Evolutionary conservation across 352 stramenopile species (phyloP).

Genomic region (Globisporangium apiculatum): DNA sequence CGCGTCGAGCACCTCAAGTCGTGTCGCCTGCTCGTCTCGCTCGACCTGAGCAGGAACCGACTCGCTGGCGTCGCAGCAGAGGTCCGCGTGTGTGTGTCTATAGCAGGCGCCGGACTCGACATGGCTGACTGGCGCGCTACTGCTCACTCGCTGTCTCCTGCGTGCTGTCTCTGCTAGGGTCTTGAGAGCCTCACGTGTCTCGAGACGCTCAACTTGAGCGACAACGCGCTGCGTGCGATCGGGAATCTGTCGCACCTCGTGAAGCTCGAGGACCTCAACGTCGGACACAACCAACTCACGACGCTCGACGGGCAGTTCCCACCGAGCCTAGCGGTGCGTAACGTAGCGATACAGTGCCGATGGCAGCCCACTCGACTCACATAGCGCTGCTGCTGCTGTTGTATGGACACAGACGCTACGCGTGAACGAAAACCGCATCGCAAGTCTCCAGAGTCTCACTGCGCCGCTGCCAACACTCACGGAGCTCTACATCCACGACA

Average conservation of each 20-base stretch:
- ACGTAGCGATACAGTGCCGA: neutral
- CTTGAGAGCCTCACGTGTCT: conserved; percentile 45
- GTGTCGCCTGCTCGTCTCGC: conserved; percentile 47
- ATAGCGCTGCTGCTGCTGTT: neutral
- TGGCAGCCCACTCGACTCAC: neutral
- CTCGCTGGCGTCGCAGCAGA: conserved; percentile 33
- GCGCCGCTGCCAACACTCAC: conserved; percentile 35
- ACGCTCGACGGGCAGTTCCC: conserved; percentile 46
- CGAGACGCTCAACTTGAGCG: conserved; percentile 55
- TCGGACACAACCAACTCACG: conserved; percentile 49
- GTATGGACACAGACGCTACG: conserved; percentile 19
- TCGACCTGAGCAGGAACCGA: conserved; percentile 65
- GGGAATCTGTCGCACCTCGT: conserved; percentile 52
- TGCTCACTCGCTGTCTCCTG: neutral
- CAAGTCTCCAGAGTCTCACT: conserved; percentile 29
- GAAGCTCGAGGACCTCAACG: conserved; percentile 70
- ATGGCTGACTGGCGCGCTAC: neutral
- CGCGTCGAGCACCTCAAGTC: conserved; percentile 39
- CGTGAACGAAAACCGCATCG: conserved; percentile 41
- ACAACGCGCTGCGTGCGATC: conserved; percentile 47
- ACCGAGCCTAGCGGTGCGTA: conserved; percentile 33
- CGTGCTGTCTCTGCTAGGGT: conserved; percentile 19
- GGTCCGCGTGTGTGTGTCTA: conserved; percentile 12
- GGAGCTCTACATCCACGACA: conserved; percentile 65
- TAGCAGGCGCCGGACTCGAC: no score